These are phyloP conservation scores for Eutypella sp. DNA, from an alignment of 2,329 filamentous ascomycete genomes.

Conservation along the genomic window DNA sequence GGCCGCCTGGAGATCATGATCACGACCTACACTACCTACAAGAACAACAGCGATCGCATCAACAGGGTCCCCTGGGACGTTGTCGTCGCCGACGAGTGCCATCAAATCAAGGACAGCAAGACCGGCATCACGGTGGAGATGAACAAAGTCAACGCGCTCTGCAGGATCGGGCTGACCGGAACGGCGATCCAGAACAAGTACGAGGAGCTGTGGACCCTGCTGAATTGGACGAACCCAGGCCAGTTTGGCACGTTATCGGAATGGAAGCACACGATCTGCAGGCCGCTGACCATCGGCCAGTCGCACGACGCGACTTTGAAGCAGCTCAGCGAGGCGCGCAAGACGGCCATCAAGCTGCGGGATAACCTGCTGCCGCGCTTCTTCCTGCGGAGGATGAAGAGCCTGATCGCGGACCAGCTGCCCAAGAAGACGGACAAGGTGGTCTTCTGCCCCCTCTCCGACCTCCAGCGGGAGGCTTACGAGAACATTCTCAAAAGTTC, in stretches of 20 bases:
- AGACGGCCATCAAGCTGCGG: slow-evolving; percentile 78
- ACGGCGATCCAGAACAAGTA: slow-evolving; percentile 98
- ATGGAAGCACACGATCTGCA: slow-evolving; percentile 74
- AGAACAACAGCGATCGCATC: slow-evolving; percentile 65
- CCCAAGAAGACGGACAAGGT: slow-evolving; percentile 93
- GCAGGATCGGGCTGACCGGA: slow-evolving; percentile 86
- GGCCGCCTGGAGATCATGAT: slow-evolving; percentile 87
- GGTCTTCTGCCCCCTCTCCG: slow-evolving; percentile 88
- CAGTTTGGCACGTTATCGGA: slow-evolving; percentile 57
- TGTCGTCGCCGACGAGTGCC: slow-evolving; percentile 91
- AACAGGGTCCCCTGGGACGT: slow-evolving; percentile 92
- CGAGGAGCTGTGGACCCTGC: slow-evolving; percentile 89
- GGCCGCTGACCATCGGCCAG: slow-evolving; percentile 80
- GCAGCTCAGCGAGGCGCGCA: slow-evolving; percentile 75
- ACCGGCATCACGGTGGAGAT: slow-evolving; percentile 80
- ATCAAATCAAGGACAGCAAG: slow-evolving; percentile 74
- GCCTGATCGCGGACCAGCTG: slow-evolving; percentile 83
- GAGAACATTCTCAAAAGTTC: slow-evolving; percentile 72
- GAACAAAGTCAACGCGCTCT: slow-evolving; percentile 85
- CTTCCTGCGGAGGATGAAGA: slow-evolving; percentile 90
- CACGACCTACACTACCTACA: slow-evolving; percentile 90
- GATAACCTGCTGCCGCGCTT: slow-evolving; percentile 83
- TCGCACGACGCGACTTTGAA: slow-evolving; percentile 84
- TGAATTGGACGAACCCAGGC: slow-evolving; percentile 95
- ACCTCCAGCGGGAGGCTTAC: slow-evolving; percentile 77